phyloP scores from a whole-genome alignment of 164 flowering plant genomes.

The Sextonia rubra region DNA sequence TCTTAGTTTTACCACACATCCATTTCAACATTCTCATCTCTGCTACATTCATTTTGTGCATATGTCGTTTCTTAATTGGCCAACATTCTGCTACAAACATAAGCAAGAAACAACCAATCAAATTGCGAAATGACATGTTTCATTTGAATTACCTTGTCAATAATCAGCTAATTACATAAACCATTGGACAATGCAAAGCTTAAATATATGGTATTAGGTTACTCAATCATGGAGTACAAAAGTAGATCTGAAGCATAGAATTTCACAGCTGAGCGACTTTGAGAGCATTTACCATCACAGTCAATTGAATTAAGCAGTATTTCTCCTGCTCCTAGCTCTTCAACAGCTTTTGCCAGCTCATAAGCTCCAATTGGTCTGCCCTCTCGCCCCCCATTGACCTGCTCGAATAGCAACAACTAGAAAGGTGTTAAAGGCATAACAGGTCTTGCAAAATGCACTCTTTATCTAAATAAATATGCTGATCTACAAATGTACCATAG shows the following conservation, averaged over 20 bases:
- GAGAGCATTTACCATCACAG: slow-evolving; percentile 70
- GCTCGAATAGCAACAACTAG: slow-evolving; percentile 7
- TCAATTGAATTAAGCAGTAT: slow-evolving; percentile 94
- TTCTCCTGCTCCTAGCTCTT: slow-evolving; percentile 98
- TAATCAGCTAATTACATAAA: background rate
- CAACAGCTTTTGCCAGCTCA: slow-evolving; percentile 98
- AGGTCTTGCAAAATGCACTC: background rate
- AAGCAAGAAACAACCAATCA: no score
- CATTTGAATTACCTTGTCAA: background rate
- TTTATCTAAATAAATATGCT: background rate
- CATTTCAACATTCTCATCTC: no score
- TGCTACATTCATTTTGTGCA: no score
- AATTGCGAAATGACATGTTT: background rate
- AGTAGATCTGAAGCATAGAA: background rate
- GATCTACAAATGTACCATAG: background rate
- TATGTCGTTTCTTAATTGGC: no score
- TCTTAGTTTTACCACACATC: no score
- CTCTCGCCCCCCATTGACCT: slow-evolving; percentile 98
- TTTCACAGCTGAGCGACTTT: background rate
- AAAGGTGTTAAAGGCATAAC: background rate
- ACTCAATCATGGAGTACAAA: background rate
- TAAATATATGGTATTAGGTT: background rate
- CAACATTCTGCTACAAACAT: no score
- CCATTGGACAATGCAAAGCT: background rate
- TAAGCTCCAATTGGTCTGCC: slow-evolving; percentile 97